A percentile compares a stretch with the other conserved stretches of the same genome.
Conservation (phyloP, 2,329 filamentous ascomycete species). For the Calonectria hongkongensis region DNA sequence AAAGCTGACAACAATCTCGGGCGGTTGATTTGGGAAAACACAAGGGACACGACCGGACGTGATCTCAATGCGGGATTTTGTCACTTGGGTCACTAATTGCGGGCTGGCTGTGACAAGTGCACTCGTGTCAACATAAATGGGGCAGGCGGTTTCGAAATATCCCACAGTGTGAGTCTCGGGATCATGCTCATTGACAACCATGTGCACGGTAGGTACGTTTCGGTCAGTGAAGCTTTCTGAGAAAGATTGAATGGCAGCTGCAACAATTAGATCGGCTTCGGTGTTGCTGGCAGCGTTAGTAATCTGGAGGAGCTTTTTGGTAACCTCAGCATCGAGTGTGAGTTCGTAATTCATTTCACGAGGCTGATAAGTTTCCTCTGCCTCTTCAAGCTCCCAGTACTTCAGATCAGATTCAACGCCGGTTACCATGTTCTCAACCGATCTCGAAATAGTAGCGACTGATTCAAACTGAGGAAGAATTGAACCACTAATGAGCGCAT, state of each 20-base stretch:
- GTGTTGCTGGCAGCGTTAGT: slow-evolving; percentile 2
- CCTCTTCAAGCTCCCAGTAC: slow-evolving; percentile 12
- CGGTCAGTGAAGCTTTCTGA: neutral
- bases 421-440: no score
- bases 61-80: neutral
- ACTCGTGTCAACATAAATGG: neutral
- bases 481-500: slow-evolving; percentile 3
- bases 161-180: neutral
- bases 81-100: neutral
- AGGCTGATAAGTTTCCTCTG: neutral
- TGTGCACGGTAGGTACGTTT: neutral
- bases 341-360: slow-evolving; percentile 22
- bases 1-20: slow-evolving; percentile 1
- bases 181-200: neutral
- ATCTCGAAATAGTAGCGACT: neutral
- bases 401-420: neutral
- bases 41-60: neutral
- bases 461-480: neutral
- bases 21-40: neutral
- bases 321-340: neutral
- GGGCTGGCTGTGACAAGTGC: neutral
- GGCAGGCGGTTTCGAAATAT: neutral
- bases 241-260: slow-evolving; percentile 12
- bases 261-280: neutral
- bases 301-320: neutral